Conservation (phyloP, 2,329 filamentous ascomycete genomes). For the Pseudogymnoascus sp. region DNA sequence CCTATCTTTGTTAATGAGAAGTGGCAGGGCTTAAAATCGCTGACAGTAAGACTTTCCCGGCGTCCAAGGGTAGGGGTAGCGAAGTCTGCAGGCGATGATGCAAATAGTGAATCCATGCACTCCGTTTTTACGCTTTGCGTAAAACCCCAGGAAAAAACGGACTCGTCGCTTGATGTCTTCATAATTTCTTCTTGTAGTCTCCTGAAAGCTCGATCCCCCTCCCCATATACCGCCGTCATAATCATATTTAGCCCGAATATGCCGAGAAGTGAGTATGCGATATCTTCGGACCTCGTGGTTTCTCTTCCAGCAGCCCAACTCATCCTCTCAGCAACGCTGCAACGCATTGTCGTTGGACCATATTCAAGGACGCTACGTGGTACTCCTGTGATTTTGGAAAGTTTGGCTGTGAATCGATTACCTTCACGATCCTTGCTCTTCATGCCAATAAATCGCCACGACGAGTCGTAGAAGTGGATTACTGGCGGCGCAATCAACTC, state of each 20-base stretch:
- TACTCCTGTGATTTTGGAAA: background rate
- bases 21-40: background rate
- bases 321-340: conserved; percentile 32
- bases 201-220: conserved; percentile 29
- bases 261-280: conserved; percentile 39
- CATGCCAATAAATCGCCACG: conserved; percentile 6
- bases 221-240: conserved; percentile 39
- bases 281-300: conserved; percentile 34
- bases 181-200: conserved; percentile 34
- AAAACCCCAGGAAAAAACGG: conserved; percentile 26
- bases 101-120: too few species aligned
- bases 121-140: too few species aligned
- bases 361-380: background rate
- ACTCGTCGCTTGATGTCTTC: conserved; percentile 30
- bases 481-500: conserved; percentile 13
- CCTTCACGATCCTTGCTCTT: too few species aligned
- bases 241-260: conserved; percentile 36
- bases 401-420: too few species aligned
- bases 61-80: too few species aligned
- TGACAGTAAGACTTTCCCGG: too few species aligned
- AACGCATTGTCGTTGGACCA: background rate
- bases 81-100: conserved; percentile 8
- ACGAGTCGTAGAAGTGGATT: conserved; percentile 9
- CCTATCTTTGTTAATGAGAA: background rate
- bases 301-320: conserved; percentile 34